Percentiles rank a stretch among this genome's conserved stretches.
These are phyloP conservation scores for Barnettozyma californica DNA, from an alignment of 805 yeast species.

Conservation along the genomic window DNA sequence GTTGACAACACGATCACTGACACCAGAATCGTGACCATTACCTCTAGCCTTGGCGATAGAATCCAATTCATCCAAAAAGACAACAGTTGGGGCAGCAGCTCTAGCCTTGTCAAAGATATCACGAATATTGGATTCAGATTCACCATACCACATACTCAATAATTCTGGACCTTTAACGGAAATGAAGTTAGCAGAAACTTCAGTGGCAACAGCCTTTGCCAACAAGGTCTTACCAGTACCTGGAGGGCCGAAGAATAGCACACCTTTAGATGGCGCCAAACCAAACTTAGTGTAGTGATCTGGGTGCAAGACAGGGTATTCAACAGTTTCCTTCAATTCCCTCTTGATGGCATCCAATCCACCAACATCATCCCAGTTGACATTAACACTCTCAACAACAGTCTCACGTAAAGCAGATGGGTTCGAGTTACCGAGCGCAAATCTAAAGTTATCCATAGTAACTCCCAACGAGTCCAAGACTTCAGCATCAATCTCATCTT, in stretches of 20 bases:
- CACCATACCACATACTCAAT: constrained; percentile 98
- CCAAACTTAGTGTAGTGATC: constrained; percentile 98
- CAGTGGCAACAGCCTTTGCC: constrained; percentile 99
- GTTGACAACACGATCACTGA: constrained; percentile 92
- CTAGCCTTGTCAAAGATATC: constrained; percentile 98
- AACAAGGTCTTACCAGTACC: constrained; percentile 99
- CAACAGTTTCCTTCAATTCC: constrained; percentile 97
- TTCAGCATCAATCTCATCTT: constrained; percentile 96
- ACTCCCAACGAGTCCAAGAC: constrained; percentile 94
- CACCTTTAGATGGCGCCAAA: constrained; percentile 96
- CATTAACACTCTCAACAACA: constrained; percentile 96
- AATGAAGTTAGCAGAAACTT: constrained; percentile 96
- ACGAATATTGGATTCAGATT: constrained; percentile 94
- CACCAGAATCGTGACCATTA: constrained; percentile 97
- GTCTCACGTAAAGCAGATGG: constrained; percentile 99
- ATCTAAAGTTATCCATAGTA: constrained; percentile 97
- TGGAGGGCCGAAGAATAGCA: constrained; percentile 97
- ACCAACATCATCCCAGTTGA: constrained; percentile 99
- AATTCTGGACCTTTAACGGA: constrained; percentile 96
- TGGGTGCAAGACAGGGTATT: constrained; percentile 97
- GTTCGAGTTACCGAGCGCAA: constrained; percentile 95
- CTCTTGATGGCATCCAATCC: constrained; percentile 94
- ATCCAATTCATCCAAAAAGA: constrained; percentile 95
- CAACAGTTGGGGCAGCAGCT: constrained; percentile 99
- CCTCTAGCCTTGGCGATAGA: constrained; percentile 98